Evolutionary conservation across 169 alveolate species (phyloP), one percentile per base, ranked within the genome.

Genomic region (Babesia bigemina): DNA sequence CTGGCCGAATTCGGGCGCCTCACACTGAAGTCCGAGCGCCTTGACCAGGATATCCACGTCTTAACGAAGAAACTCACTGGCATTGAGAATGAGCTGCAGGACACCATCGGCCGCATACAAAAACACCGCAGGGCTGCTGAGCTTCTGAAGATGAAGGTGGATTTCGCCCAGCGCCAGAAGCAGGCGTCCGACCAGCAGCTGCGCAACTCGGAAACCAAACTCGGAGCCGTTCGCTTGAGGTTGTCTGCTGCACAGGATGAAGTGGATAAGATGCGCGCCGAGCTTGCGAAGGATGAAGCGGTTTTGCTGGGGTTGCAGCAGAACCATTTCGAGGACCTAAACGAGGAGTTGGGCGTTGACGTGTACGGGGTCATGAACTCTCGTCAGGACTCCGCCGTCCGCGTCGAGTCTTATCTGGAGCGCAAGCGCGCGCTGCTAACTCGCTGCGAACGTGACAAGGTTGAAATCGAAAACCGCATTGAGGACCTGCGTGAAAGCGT

Each of bases 331-430:
- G 53, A 26, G 61, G 48, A 50, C 13, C 59, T 83, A 39, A 75
- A 75, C 29, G 56, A 47, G 7, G 74, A 73, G 63, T 57, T 61
- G 50, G 86, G 86, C 24, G 86, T 74, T 14, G 81, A 83, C 39
- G 83, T 74, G 24, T 33, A 83, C 59, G 52, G 63, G 19, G 2
- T 66, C 22, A 6, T 73, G 50, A 48, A 10, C 24, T 22, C 59
- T 0, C 47, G 61, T 14, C 48, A 39, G 29, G 86, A 83, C 0
- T 26, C 62, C 33, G 55, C 55, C 16, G 69, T 50, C 24, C 61
- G 56, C 2, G n/a, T 75, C 60, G 22, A 47, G 17, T 10, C 70
- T 13, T 10, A 21, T 24, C 61, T 83, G 28, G 69, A 39, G 29
- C 75, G 55, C 24, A 75, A 83, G 45, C 75, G 66, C 7, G 67